Conservation (phyloP, 2,329 filamentous ascomycete genomes). For the Nigrospora oryzae region DNA sequence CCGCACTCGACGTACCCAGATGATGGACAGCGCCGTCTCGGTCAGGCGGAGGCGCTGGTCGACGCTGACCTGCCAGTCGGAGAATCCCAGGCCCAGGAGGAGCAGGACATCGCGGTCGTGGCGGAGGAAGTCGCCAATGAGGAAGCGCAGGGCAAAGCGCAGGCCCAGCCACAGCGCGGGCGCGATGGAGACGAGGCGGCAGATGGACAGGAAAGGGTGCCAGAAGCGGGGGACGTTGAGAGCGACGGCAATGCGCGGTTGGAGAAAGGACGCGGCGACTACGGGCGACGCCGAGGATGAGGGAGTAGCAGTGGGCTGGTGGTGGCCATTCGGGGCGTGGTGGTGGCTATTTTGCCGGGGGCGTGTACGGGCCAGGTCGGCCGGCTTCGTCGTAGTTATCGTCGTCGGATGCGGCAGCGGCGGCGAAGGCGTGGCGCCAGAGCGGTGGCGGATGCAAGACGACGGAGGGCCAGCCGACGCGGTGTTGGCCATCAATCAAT, state of each 20-base stretch:
- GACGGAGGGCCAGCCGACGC: no score
- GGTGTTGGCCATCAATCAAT: no score
- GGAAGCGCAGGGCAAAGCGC: conserved; percentile 58
- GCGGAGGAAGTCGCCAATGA: conserved; percentile 50
- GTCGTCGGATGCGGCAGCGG: no score
- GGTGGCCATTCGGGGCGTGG: neutral
- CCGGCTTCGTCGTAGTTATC: no score
- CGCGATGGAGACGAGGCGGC: conserved; percentile 62
- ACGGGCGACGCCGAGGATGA: conserved; percentile 4
- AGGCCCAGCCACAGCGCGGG: conserved; percentile 67
- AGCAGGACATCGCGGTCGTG: conserved; percentile 12
- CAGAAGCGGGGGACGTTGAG: conserved; percentile 65
- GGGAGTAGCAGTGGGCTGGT: neutral
- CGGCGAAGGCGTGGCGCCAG: no score
- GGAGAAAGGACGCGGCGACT: conserved; percentile 40
- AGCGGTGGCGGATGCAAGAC: no score
- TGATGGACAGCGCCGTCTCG: conserved; percentile 62
- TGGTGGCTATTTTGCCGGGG: neutral
- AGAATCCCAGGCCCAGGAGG: conserved; percentile 15
- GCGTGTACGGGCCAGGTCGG: neutral
- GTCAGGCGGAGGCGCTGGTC: conserved; percentile 48
- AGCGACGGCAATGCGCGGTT: conserved; percentile 71
- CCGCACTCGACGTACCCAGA: conserved; percentile 51
- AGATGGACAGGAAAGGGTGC: conserved; percentile 65
- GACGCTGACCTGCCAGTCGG: conserved; percentile 21